A percentile compares a stretch with the other conserved stretches of the same genome.
Conservation (phyloP, 2,329 filamentous ascomycete genomes). For the Tricladium varicosporioides region DNA sequence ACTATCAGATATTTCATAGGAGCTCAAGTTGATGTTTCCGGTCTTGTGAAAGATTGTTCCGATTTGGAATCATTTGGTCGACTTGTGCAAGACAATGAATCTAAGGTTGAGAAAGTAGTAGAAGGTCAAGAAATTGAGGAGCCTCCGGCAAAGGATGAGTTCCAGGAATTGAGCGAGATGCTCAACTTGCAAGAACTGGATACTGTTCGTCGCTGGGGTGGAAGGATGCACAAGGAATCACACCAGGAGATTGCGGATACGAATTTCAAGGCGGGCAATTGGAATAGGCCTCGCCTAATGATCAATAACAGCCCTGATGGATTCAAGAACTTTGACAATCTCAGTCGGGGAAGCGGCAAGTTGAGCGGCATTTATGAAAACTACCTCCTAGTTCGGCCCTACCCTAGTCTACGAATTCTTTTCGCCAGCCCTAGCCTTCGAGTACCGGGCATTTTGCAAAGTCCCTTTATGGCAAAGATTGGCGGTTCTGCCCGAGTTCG, state of each 20-base stretch:
- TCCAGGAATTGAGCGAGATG: slow-evolving; percentile 66
- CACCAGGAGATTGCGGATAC: slow-evolving; percentile 45
- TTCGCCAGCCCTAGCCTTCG: slow-evolving; percentile 68
- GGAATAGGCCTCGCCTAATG: slow-evolving; percentile 42
- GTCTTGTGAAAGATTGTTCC: slow-evolving; percentile 58
- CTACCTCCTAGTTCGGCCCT: slow-evolving; percentile 64
- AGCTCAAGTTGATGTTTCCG: slow-evolving; percentile 64
- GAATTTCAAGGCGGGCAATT: slow-evolving; percentile 31
- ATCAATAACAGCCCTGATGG: slow-evolving; percentile 34
- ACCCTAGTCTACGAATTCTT: slow-evolving; percentile 63
- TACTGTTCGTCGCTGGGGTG: slow-evolving; percentile 60
- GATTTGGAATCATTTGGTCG: slow-evolving; percentile 57
- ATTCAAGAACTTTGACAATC: background rate
- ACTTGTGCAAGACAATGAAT: slow-evolving; percentile 37
- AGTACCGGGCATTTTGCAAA: slow-evolving; percentile 65
- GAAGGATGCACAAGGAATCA: slow-evolving; percentile 54
- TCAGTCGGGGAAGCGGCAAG: slow-evolving; percentile 30
- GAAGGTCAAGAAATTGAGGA: slow-evolving; percentile 19
- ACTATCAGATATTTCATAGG: slow-evolving; percentile 63
- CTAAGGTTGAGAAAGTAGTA: slow-evolving; percentile 24
- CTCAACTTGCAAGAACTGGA: slow-evolving; percentile 67
- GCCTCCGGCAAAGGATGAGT: slow-evolving; percentile 52
- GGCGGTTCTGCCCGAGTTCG: slow-evolving; percentile 48
- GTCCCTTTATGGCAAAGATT: slow-evolving; percentile 52
- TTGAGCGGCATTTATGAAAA: slow-evolving; percentile 49